Conservation (phyloP, 2,329 filamentous ascomycete species). For the Cryphonectria carpinicola region DNA sequence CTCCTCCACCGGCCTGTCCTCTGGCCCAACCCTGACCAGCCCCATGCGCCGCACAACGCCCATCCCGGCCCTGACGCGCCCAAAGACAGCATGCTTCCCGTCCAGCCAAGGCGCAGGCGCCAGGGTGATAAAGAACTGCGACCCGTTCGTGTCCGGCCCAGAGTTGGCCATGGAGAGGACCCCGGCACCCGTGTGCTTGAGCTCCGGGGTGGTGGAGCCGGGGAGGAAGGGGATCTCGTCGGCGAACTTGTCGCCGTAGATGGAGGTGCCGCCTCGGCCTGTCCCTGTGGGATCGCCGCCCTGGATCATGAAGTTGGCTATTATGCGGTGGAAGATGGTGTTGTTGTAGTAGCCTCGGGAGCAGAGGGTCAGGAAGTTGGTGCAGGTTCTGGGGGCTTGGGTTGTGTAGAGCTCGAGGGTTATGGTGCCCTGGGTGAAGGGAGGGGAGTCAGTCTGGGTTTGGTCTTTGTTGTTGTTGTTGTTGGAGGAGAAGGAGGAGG, state of each 20-base stretch:
- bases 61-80: slow-evolving; percentile 83
- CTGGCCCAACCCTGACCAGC: slow-evolving; percentile 77
- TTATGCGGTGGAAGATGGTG: slow-evolving; percentile 90
- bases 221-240: slow-evolving; percentile 75
- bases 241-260: slow-evolving; percentile 92
- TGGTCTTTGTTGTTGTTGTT: background rate
- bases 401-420: slow-evolving; percentile 85
- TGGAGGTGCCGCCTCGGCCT: slow-evolving; percentile 83
- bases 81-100: slow-evolving; percentile 96
- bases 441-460: slow-evolving; percentile 15
- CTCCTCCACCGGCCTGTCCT: slow-evolving; percentile 81
- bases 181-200: slow-evolving; percentile 93
- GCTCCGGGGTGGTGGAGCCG: slow-evolving; percentile 37
- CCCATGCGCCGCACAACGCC: slow-evolving; percentile 86
- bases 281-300: slow-evolving; percentile 93
- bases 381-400: slow-evolving; percentile 88
- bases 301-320: slow-evolving; percentile 96
- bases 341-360: slow-evolving; percentile 85
- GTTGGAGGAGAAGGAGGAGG: slow-evolving; percentile 3
- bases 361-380: slow-evolving; percentile 82
- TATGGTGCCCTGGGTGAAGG: slow-evolving; percentile 69
- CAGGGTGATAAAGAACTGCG: slow-evolving; percentile 94
- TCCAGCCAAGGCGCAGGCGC: slow-evolving; percentile 96
- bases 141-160: slow-evolving; percentile 90
- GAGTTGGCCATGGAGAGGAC: slow-evolving; percentile 97